Evolutionary conservation across 2,329 filamentous ascomycete genomes (phyloP).

Genomic region (Tolypocladium ovalisporum): DNA sequence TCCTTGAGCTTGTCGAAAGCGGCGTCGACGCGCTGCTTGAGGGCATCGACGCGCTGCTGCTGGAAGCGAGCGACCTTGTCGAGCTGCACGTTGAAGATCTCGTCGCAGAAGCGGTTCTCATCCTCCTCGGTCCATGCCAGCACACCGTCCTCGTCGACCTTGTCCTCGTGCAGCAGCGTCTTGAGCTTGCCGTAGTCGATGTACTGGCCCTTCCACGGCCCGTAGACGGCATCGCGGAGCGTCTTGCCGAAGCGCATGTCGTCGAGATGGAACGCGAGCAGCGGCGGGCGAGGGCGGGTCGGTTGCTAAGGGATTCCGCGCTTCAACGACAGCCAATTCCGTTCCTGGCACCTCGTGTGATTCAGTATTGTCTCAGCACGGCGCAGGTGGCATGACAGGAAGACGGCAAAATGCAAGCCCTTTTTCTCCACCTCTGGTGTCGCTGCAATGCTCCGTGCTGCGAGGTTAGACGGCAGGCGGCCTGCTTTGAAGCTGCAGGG

Average conservation of each 20-base stretch:
- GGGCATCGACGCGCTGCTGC: slow-evolving; percentile 54
- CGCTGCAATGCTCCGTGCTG: neutral
- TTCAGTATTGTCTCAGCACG: neutral
- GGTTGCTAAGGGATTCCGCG: neutral
- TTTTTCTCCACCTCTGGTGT: neutral
- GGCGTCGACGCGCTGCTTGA: slow-evolving; percentile 43
- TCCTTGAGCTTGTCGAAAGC: slow-evolving; percentile 66
- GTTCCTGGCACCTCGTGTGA: neutral
- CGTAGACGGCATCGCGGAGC: slow-evolving; percentile 66
- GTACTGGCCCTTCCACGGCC: slow-evolving; percentile 86
- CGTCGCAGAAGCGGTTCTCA: slow-evolving; percentile 87
- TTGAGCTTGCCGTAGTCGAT: slow-evolving; percentile 95
- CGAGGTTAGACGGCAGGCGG: neutral
- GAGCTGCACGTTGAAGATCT: slow-evolving; percentile 86
- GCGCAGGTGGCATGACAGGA: neutral
- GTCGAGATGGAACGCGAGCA: neutral
- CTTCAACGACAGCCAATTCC: neutral
- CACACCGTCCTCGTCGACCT: slow-evolving; percentile 48
- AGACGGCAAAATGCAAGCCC: neutral
- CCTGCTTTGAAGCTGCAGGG: neutral
- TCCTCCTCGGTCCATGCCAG: slow-evolving; percentile 84
- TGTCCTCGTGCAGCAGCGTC: slow-evolving; percentile 71
- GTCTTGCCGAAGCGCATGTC: slow-evolving; percentile 90
- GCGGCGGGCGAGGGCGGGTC: neutral
- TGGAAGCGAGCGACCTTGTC: slow-evolving; percentile 94